Base-by-base conservation (phyloP, 495 filamentous ascomycete species). In the Daldinia caldariorum region DNA sequence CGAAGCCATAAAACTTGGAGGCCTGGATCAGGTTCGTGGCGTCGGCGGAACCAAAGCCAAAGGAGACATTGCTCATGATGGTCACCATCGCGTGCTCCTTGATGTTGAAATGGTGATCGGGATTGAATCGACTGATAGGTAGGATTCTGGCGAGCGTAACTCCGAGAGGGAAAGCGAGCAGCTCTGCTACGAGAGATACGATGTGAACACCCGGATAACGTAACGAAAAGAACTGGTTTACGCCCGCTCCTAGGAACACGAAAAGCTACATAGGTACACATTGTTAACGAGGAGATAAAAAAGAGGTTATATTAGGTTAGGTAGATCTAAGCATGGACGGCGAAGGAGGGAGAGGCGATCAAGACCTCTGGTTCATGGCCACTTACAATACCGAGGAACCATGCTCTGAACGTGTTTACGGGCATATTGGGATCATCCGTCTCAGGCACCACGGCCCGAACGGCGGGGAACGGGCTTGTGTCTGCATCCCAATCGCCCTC, bases 21-120 rank as follows among this genome's bases (percentile, higher is more conserved):
- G 81, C 80, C 63, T 84, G 82, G 58, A 84, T 79, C 29, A 84
- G 78, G 59, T 79, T 84, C 6, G 82, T 84, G 7, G 82, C 65
- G 26, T 83, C 81, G 5, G 82, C 81, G 14, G 74, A 79, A 26
- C 76, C 75, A 53, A 79, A 76, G 6, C 74, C 74, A 57, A 75
- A 74, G 8, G 69, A 75, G 18, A 77, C 71, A 50, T 74, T 74
- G 55, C 65, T 73, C 74, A 78, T 76, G 55, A 78, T 73, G 43
- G 75, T 77, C 38, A 82, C 77, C 47, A 83, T 39, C 4, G 77
- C 76, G 63, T 83, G 81, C 41, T 83, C 81, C 47, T 79, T 76
- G 55, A 78, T 70, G 62, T 82, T 83, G 70, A 81, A 83, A 51
- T 67, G 79, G 22, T 66, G 61, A 43, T 77, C 80, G 0, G 81